A percentile compares a stretch with the other conserved stretches of the same genome.
phyloP scores from a whole-genome alignment of 2,329 filamentous ascomycete genomes.

The Plectosphaerella sp. region DNA sequence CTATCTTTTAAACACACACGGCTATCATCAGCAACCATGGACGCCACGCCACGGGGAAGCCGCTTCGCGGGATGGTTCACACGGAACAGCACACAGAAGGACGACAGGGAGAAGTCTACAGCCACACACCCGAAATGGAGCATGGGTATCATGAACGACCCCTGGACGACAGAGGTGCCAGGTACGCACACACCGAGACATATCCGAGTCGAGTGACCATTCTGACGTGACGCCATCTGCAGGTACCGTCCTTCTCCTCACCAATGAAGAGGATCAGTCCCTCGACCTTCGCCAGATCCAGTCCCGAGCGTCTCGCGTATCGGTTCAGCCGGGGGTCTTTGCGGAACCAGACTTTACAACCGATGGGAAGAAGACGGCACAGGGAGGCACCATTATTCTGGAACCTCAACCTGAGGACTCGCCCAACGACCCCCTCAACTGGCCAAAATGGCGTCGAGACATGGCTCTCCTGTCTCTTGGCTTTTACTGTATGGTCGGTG shows the following conservation, averaged over 20 bases:
- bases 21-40: not conserved
- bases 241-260: slow-evolving; percentile 57
- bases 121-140: slow-evolving; percentile 41
- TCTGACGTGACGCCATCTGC: not conserved
- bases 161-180: slow-evolving; percentile 78
- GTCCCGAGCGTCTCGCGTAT: slow-evolving; percentile 54
- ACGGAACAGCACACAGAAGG: slow-evolving; percentile 1
- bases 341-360: slow-evolving; percentile 9
- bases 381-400: slow-evolving; percentile 78
- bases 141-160: slow-evolving; percentile 81
- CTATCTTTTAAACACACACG: too few relatives aligned
- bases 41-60: slow-evolving; percentile 3
- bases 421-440: slow-evolving; percentile 87
- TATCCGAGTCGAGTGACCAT: not conserved
- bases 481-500: slow-evolving; percentile 89
- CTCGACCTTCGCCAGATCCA: slow-evolving; percentile 55
- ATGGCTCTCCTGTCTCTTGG: slow-evolving; percentile 75
- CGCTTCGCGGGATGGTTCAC: slow-evolving; percentile 10
- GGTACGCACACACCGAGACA: slow-evolving; percentile 43
- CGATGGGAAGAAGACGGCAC: slow-evolving; percentile 65
- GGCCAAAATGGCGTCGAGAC: slow-evolving; percentile 79
- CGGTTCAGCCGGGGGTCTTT: slow-evolving; percentile 41
- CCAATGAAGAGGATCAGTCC: slow-evolving; percentile 51
- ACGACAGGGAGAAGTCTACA: slow-evolving; percentile 1
- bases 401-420: slow-evolving; percentile 91